Percentiles rank a stretch among this genome's conserved stretches.
These are phyloP conservation scores for Paraconiothyrium brasiliense DNA, from an alignment of 2,329 filamentous ascomycete species.

Conservation along the genomic window DNA sequence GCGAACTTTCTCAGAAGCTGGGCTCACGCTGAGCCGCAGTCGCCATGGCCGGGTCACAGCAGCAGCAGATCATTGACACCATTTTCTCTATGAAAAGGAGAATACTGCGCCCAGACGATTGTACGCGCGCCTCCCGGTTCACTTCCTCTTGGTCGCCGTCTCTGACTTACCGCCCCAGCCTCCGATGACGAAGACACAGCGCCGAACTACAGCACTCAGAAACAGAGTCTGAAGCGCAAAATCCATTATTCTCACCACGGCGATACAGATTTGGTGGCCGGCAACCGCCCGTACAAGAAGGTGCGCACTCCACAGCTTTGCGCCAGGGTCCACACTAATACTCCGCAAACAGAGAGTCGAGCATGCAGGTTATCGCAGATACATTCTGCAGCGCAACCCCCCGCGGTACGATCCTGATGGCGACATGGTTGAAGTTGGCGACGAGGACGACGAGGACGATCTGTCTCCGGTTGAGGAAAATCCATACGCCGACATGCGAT, in stretches of 20 bases:
- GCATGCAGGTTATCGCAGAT: conserved; percentile 75
- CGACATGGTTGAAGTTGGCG: conserved; percentile 77
- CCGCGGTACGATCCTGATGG: conserved; percentile 79
- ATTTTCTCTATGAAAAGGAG: conserved; percentile 53
- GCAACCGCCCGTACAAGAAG: conserved; percentile 76
- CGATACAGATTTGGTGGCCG: conserved; percentile 67
- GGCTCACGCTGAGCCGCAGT: conserved; percentile 26
- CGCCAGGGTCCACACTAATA: conserved; percentile 26
- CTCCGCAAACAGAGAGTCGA: conserved; percentile 67
- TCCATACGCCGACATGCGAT: conserved; percentile 75
- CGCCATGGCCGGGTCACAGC: conserved; percentile 50
- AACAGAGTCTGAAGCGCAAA: conserved; percentile 80
- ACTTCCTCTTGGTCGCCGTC: conserved; percentile 6
- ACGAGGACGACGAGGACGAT: conserved; percentile 72
- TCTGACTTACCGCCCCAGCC: conserved; percentile 60
- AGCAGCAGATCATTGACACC: conserved; percentile 52
- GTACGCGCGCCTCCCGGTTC: conserved; percentile 29
- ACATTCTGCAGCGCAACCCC: conserved; percentile 79
- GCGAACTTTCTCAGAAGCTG: conserved; percentile 24
- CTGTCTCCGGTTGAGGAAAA: conserved; percentile 72
- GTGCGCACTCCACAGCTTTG: conserved; percentile 54
- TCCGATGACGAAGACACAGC: conserved; percentile 81
- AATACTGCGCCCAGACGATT: conserved; percentile 45
- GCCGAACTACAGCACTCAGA: conserved; percentile 75
- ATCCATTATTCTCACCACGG: conserved; percentile 76